Percentiles rank a stretch among this genome's conserved stretches.
These are phyloP conservation scores for Tolypocladium ovalisporum DNA, from an alignment of 2,329 filamentous ascomycete species.

Conservation along the genomic window DNA sequence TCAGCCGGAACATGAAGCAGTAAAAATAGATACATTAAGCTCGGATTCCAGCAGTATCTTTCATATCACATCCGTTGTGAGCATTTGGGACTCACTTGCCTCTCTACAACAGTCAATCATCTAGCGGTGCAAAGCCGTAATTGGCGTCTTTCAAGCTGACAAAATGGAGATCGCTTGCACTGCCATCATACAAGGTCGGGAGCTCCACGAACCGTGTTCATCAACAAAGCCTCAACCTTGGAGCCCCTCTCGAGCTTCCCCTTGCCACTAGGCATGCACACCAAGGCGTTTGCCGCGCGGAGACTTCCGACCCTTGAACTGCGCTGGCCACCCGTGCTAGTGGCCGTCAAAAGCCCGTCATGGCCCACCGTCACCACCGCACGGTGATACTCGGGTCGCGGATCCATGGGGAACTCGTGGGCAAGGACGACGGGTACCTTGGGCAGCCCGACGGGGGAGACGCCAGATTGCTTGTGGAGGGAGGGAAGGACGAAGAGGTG, in stretches of 20 bases:
- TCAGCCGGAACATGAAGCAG: constrained; percentile 11
- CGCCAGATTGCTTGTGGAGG: constrained; percentile 65
- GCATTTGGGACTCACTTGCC: background rate
- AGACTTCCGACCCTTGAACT: constrained; percentile 86
- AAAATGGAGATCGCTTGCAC: background rate
- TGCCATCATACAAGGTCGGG: background rate
- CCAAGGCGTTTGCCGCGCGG: constrained; percentile 74
- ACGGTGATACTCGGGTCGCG: constrained; percentile 86
- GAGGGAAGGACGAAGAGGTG: constrained; percentile 89
- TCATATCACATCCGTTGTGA: background rate
- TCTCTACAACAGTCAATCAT: background rate
- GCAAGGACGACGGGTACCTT: constrained; percentile 59
- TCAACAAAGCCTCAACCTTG: constrained; percentile 67
- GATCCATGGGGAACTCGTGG: constrained; percentile 65
- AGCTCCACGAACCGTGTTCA: constrained; percentile 39
- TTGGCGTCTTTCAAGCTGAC: background rate
- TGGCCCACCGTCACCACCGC: constrained; percentile 55
- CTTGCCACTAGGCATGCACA: constrained; percentile 60
- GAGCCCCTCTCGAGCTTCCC: constrained; percentile 57
- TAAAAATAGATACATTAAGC: background rate
- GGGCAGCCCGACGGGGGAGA: constrained; percentile 58
- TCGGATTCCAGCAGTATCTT: background rate
- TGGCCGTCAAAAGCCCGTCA: constrained; percentile 61
- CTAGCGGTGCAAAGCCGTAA: background rate
- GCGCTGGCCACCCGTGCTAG: constrained; percentile 79